A percentile compares a stretch with the other conserved stretches of the same genome.
These are phyloP conservation scores for Monilinia vaccinii-corymbosi DNA, from an alignment of 2,329 filamentous ascomycete genomes.

Conservation along the genomic window DNA sequence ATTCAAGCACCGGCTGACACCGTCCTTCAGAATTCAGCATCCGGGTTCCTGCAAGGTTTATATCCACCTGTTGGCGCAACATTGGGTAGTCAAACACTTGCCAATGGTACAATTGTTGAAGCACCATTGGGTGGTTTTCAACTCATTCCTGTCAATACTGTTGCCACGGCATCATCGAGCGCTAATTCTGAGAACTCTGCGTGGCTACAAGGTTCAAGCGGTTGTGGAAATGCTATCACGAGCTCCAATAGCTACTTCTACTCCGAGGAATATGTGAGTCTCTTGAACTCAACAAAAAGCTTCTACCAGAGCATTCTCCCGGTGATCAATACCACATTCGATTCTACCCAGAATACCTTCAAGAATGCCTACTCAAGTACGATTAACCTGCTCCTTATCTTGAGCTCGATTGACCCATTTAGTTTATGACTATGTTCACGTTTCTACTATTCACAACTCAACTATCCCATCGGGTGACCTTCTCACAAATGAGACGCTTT, in stretches of 20 bases:
- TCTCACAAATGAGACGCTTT: constrained; percentile 49
- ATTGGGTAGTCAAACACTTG: constrained; percentile 50
- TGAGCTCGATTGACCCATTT: constrained; percentile 4
- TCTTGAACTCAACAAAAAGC: constrained; percentile 43
- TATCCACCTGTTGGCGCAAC: constrained; percentile 64
- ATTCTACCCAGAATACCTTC: constrained; percentile 38
- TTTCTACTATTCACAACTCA: constrained; percentile 50
- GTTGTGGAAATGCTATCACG: constrained; percentile 45
- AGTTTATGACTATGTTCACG: constrained; percentile 54
- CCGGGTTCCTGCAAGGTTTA: constrained; percentile 73
- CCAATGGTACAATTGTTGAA: constrained; percentile 58
- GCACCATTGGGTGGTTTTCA: constrained; percentile 74
- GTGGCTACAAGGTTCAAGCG: constrained; percentile 51
- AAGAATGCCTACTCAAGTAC: constrained; percentile 54
- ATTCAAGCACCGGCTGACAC: constrained; percentile 64
- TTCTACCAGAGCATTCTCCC: constrained; percentile 50
- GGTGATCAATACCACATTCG: constrained; percentile 45
- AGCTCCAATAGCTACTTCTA: constrained; percentile 47
- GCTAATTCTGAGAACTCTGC: constrained; percentile 45
- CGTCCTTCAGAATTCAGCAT: constrained; percentile 72
- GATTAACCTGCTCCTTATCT: constrained; percentile 20
- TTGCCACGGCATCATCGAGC: constrained; percentile 43
- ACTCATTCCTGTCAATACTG: constrained; percentile 63
- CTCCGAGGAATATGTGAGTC: constrained; percentile 37
- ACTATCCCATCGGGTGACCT: constrained; percentile 49